Percentiles rank a stretch among this genome's conserved stretches.
These are phyloP conservation scores for Melaleuca quinquenervia DNA, from an alignment of 345 rosid species.

Conservation along the genomic window DNA sequence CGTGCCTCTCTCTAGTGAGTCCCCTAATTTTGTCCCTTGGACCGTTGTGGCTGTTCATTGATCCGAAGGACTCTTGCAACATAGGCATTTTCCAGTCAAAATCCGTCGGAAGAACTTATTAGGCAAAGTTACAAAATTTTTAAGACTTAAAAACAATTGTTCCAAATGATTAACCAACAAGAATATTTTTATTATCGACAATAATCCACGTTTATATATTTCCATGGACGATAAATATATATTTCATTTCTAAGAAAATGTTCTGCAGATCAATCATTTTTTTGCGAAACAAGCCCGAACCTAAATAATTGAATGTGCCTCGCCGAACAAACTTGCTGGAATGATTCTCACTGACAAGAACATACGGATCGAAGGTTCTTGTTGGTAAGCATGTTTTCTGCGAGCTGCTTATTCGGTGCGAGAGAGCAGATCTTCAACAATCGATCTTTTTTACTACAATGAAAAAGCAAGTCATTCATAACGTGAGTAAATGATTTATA, in stretches of 20 bases:
- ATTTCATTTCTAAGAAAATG: fast-evolving
- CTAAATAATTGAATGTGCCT: background rate
- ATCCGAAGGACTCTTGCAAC: too few species aligned
- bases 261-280: background rate
- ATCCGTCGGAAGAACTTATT: too few species aligned
- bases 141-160: too few species aligned
- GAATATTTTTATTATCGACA: background rate
- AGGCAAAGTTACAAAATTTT: too few species aligned
- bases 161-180: fast-evolving
- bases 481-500: too few species aligned
- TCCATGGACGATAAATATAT: fast-evolving
- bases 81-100: too few species aligned
- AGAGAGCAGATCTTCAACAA: too few species aligned
- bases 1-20: too few species aligned
- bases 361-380: background rate
- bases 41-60: too few species aligned
- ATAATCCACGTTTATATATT: fast-evolving
- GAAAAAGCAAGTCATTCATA: too few species aligned
- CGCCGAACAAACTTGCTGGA: fast-evolving
- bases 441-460: too few species aligned
- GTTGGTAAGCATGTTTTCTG: background rate
- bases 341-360: background rate
- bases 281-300: fast-evolving
- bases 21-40: too few species aligned
- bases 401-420: background rate